These are phyloP conservation scores for Apophysomyces sp. DNA, from an alignment of 371 early-diverging fungal species.

Conservation along the genomic window DNA sequence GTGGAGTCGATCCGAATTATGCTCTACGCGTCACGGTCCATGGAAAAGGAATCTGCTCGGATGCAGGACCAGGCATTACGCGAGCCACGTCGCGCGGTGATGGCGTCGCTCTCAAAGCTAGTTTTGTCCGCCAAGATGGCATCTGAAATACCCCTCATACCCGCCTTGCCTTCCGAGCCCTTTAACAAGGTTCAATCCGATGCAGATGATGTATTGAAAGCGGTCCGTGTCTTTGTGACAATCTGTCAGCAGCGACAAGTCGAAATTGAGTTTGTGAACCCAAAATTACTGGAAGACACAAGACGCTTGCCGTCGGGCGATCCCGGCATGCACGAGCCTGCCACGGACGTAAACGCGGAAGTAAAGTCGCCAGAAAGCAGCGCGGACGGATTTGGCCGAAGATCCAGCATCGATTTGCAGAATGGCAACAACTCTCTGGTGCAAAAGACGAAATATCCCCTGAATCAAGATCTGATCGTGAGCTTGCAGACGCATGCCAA, in stretches of 20 bases:
- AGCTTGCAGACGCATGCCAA: constrained; percentile 35
- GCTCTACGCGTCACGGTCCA: constrained; percentile 77
- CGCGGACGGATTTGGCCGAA: background rate
- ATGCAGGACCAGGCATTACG: constrained; percentile 66
- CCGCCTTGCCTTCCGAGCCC: background rate
- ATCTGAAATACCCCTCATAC: constrained; percentile 64
- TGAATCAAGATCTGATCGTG: constrained; percentile 33
- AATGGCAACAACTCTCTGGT: constrained; percentile 5
- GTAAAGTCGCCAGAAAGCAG: too few species aligned
- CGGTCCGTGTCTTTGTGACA: constrained; percentile 74
- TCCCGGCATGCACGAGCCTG: background rate
- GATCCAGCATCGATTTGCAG: background rate
- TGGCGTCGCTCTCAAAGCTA: constrained; percentile 76
- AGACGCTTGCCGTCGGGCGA: background rate
- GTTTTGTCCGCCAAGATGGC: constrained; percentile 84
- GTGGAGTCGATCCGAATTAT: constrained; percentile 85
- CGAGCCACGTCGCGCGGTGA: constrained; percentile 70
- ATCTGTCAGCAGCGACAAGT: constrained; percentile 73
- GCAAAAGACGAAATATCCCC: constrained; percentile 11
- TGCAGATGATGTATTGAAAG: constrained; percentile 64
- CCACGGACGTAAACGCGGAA: too few species aligned
- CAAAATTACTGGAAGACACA: constrained; percentile 19
- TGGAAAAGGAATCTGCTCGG: constrained; percentile 65
- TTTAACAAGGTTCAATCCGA: constrained; percentile 30
- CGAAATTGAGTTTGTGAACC: constrained; percentile 44